Conservation (phyloP, 495 filamentous ascomycete genomes). For the Talaromyces ruber region DNA sequence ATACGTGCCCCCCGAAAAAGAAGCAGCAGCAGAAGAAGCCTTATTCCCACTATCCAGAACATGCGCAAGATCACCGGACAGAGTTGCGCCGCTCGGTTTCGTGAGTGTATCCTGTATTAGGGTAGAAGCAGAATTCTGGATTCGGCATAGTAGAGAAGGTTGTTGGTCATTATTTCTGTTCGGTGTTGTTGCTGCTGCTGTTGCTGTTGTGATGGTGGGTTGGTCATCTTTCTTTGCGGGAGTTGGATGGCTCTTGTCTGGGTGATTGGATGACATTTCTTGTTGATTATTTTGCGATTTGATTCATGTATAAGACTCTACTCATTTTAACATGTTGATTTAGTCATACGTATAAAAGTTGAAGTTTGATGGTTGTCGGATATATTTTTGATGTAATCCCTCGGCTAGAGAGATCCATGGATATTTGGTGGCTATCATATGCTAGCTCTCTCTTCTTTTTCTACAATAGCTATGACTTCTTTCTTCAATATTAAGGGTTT, state of each 20-base stretch:
- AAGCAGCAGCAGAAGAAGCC: conserved; percentile 8
- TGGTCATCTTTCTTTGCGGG: background rate
- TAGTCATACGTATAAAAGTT: background rate
- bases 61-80: conserved; percentile 15
- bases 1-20: conserved; percentile 9
- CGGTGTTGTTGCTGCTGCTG: background rate
- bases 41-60: conserved; percentile 21
- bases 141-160: conserved; percentile 17
- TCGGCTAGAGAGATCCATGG: background rate
- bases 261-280: background rate
- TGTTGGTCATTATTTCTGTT: background rate
- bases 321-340: background rate
- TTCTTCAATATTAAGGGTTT: background rate
- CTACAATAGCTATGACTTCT: too few relatives aligned
- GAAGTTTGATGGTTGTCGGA: background rate
- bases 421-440: background rate
- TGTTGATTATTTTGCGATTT: background rate
- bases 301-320: too few relatives aligned
- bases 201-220: conserved; percentile 2
- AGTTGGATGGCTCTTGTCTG: background rate
- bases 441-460: background rate
- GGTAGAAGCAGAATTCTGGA: conserved; percentile 29
- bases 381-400: background rate
- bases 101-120: conserved; percentile 27
- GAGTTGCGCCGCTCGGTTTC: conserved; percentile 5